phyloP scores from a whole-genome alignment of 192 early-diverging fungal genomes.

The Mortierella claussenii region DNA sequence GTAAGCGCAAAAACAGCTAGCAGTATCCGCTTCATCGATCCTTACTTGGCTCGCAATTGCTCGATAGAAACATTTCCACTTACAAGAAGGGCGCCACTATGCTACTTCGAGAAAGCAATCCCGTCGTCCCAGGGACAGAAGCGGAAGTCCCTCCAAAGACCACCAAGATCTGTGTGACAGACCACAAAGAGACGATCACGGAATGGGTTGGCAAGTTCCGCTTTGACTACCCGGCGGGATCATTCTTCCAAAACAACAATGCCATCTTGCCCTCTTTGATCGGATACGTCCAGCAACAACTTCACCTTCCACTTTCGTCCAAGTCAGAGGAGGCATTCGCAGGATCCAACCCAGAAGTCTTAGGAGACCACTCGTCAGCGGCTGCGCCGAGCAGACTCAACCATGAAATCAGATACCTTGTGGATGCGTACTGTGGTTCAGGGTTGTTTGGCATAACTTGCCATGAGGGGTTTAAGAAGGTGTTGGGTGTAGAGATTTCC shows the following conservation, averaged over 20 bases:
- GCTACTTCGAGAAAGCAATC: constrained; percentile 68
- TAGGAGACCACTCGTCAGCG: not conserved
- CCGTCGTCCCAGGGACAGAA: constrained; percentile 39
- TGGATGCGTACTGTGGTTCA: constrained; percentile 81
- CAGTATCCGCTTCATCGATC: too few relatives aligned
- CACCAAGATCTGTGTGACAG: constrained; percentile 61
- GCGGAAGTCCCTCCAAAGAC: constrained; percentile 35
- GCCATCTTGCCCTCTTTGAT: constrained; percentile 72
- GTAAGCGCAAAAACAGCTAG: too few relatives aligned
- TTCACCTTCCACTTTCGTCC: constrained; percentile 50
- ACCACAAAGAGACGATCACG: constrained; percentile 65
- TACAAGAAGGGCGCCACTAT: constrained; percentile 69
- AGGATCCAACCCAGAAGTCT: not conserved
- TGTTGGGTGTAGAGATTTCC: constrained; percentile 76
- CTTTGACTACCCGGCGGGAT: constrained; percentile 70
- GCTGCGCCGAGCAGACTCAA: constrained; percentile 16
- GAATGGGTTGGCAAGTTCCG: constrained; percentile 66
- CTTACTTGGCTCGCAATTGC: too few relatives aligned
- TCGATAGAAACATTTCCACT: constrained; percentile 55
- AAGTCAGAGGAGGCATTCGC: not conserved
- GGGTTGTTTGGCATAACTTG: constrained; percentile 77
- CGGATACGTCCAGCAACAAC: constrained; percentile 69
- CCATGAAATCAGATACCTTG: constrained; percentile 59
- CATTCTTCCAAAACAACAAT: constrained; percentile 78
- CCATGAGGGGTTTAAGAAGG: constrained; percentile 65